Evolutionary conservation across 148 eudicot genomes (phyloP), one percentile per base, ranked within the genome.

Genomic region (Linanthus parryae): DNA sequence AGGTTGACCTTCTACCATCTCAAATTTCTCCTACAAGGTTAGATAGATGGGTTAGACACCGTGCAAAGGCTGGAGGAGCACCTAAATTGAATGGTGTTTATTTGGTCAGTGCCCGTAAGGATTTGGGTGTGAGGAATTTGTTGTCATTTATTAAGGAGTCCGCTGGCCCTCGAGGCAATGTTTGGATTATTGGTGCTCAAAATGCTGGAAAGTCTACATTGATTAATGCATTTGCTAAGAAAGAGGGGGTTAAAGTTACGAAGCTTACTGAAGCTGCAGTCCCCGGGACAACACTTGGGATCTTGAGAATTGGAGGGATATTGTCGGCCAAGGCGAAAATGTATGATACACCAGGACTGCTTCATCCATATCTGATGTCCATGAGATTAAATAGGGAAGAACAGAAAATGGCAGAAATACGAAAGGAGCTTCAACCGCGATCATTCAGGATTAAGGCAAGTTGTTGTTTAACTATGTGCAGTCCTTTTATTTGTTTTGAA

Each of bases 271-370:
- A 91, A 69, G 98, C 98, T 56, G 76, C 95, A 4, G 81, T 91
- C 62, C 98, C 98, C 44, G 98, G 98, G 53, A 91, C 98, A 15
- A 91, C 98, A 0, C 94, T 91, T 47, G 98, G 98, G 52, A 91
- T 91, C 39, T 48, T 91, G 56, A 86, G 89, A 69, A 84, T 91
- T 58, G 90, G 76, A 71, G 98, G 98, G 63, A 65, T 91, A 52
- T 64, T 91, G 62, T 75, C 94, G 13, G 95, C 88, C 48, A 91
- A 86, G 66, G 98, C 98, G 13, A 87, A 91, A 57, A 81, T 91
- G 94, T 91, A 86, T 59, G 98, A 91, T 57, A 86, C 95, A 22
- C 98, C 95, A 1, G 98, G 98, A 14, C 84, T 91, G 17, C 57
- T 91, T 37, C 98, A 91, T 60, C 84, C 94, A 4, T 86, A 91